Evolutionary conservation across 805 yeast species (phyloP), one percentile per base, ranked within the genome.

Genomic region (Sporopachydermia quercuum): DNA sequence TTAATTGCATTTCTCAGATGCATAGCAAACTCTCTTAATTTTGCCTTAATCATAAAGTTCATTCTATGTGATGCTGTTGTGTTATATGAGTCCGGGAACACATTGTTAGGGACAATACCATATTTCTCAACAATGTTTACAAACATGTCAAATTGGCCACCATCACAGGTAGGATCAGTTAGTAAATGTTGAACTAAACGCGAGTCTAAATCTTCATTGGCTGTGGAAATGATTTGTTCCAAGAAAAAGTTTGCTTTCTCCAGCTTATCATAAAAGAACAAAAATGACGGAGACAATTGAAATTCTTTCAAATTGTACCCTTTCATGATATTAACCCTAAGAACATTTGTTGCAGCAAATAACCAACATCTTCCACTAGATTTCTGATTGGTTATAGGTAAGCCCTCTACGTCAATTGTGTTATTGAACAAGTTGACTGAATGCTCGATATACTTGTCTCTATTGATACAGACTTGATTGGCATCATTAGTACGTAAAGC

Each of bases 131-230:
- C 70, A 42, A 85, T 55, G 57, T 83, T 81, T 38, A 77, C 65
- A 54, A 82, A 72, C 91, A 84, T 79, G 47, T 80, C 77, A 68
- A 80, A 83, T 58, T 84, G 94, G 40, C 95, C 94, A 49, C 95
- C 94, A 53, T 85, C 94, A 43, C 69, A 56, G 36, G 76, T 74
- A 16, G 94, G 93, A 40, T 72, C 77, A 3, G 61, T 49, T 40
- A 83, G 62, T 37, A 84, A 58, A 47, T 69, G 71, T 57, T 77
- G 82, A 38, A 84, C 72, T 42, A 81, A 59, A 46, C 93, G 68
- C 1, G 86, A 76, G 45, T 75, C 86, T 39, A 78, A 69, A 36
- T 68, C 76, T 54, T 77, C 76, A 30, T 71, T 64, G 23, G 71
- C 67, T 17, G 93, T 79, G 49, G 78, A 80, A 43, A 78, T 62